A percentile compares a stretch with the other conserved stretches of the same genome.
phyloP scores from a whole-genome alignment of 2,329 filamentous ascomycete species.

The Curvularia verruculosa region DNA sequence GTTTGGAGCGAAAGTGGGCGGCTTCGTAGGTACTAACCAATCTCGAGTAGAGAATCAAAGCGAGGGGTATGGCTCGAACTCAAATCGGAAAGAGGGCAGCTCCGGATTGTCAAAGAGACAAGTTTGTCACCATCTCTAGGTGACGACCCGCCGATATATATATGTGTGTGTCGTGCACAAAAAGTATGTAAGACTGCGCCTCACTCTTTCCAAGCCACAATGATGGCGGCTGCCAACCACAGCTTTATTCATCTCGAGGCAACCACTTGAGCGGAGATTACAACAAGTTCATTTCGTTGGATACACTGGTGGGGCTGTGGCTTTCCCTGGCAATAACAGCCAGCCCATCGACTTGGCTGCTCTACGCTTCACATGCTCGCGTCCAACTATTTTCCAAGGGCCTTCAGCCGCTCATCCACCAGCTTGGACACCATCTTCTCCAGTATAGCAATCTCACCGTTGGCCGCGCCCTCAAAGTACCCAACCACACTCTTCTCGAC shows the following conservation, averaged over 20 bases:
- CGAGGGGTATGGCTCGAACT: constrained; percentile 1
- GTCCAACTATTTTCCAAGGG: constrained; percentile 37
- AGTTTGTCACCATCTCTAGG: neutral
- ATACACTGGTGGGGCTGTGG: constrained; percentile 8
- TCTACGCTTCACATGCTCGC: neutral
- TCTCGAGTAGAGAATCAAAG: constrained; percentile 28
- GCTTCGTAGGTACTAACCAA: constrained; percentile 18
- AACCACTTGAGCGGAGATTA: constrained; percentile 6
- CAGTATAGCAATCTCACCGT: constrained; percentile 57
- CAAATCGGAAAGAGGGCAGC: neutral
- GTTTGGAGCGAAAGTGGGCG: neutral
- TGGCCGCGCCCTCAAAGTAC: constrained; percentile 69
- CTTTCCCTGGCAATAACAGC: constrained; percentile 6
- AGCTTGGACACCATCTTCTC: constrained; percentile 67
- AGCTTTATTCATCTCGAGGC: constrained; percentile 24
- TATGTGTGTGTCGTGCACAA: constrained; percentile 22
- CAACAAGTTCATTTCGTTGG: constrained; percentile 9
- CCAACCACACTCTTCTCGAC: constrained; percentile 87
- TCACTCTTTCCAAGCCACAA: constrained; percentile 42
- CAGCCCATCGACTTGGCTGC: constrained; percentile 9
- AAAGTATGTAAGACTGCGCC: constrained; percentile 44
- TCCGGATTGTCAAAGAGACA: neutral
- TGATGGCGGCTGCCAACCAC: constrained; percentile 29
- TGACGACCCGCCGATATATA: constrained; percentile 22
- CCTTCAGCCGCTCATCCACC: constrained; percentile 71